Base-by-base conservation (phyloP, 1,284 basidiomycete genomes). In the Apiotrichum mycotoxinovorans region DNA sequence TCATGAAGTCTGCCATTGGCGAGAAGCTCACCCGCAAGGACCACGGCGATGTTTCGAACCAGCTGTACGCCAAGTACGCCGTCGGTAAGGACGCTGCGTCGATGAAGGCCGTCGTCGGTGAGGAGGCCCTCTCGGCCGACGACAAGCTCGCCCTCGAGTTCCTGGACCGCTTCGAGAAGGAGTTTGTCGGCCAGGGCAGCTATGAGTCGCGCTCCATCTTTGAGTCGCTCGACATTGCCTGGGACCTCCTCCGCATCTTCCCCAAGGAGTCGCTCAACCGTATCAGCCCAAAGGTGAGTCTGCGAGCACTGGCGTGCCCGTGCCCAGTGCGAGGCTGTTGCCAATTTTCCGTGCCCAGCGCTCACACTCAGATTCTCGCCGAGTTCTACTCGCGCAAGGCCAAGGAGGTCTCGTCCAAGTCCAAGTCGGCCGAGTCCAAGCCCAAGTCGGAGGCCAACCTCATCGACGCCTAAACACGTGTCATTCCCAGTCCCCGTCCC, bases 1-100 rank as follows among this genome's bases (percentile, higher is more conserved):
- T 99, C 73, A 99, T 99, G 96, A 99, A 99, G 86, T 91, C 88
- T 67, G 96, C 96, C 65, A 98, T 98, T 76, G 96, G 96, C 63
- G 95, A 97, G 78, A 87, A 91, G 79, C 82, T 98, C 71, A 98
- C 96, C 53, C 86, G 96, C 73, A 96, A 93, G 79, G 96, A 99
- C 79, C 96, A 98, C 77, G 88, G 91, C 71, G 96, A 99, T 79
- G 96, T 98, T 38, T 98, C 95, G 17, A 97, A 97, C 80, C 93
- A 97, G 79, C 80, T 97, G 88, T 95, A 95, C 75, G 91, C 91
- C 68, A 95, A 94, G 80, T 97, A 97, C 78, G 94, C 94, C 66
- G 94, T 96, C 72, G 96, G 94, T 53, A 86, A 91, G 71, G 96
- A 99, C 74, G 96, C 96, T 33, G 93, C 95, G 1, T 84, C 94